phyloP scores from a whole-genome alignment of 169 alveolate species.

The Plasmodium knowlesi region DNA sequence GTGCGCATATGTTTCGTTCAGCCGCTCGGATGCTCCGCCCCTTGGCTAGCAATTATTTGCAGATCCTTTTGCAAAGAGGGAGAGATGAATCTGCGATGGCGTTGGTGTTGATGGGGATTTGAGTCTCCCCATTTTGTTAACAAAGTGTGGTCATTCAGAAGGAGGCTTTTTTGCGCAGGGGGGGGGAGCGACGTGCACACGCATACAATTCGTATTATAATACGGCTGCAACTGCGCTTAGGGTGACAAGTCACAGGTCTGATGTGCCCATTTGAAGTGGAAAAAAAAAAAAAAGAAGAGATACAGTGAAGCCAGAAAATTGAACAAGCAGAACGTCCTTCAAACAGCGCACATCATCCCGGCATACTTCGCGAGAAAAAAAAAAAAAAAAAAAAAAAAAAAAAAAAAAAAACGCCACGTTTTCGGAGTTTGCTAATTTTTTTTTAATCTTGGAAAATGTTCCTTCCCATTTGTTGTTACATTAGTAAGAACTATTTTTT shows the following conservation, averaged over 20 bases:
- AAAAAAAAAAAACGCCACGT: neutral
- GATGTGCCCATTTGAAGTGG: neutral
- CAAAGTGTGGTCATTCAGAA: neutral
- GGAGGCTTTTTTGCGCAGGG: neutral
- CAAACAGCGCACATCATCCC: neutral
- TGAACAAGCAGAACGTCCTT: neutral
- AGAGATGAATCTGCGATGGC: neutral
- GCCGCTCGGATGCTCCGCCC: neutral
- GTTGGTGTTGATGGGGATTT: neutral
- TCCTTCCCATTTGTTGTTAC: neutral
- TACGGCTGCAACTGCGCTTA: neutral
- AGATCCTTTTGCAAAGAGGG: neutral
- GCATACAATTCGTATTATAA: neutral
- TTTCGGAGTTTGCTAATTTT: neutral
- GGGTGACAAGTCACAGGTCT: neutral
- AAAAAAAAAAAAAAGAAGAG: neutral
- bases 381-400: neutral
- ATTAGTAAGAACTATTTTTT: neutral
- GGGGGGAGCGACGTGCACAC: neutral
- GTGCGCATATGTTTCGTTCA: neutral
- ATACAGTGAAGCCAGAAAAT: neutral
- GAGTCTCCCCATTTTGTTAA: neutral
- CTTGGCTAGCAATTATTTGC: neutral
- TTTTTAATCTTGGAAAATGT: neutral
- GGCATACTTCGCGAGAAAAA: neutral